Conservation (phyloP, 805 yeast species). For the Lipomyces japonicus region DNA sequence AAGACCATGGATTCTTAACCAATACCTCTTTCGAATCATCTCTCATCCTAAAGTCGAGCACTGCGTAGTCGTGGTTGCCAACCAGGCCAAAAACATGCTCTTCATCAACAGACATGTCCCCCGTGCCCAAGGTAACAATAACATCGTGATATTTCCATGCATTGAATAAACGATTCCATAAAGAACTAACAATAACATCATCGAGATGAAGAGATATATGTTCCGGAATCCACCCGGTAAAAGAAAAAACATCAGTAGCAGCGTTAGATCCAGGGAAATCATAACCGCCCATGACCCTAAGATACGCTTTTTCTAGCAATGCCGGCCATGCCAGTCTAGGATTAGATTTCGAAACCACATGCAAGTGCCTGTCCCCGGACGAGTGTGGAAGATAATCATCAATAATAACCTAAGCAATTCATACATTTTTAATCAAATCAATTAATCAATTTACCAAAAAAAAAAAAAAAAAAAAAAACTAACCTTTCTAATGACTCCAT, state of each 20-base stretch:
- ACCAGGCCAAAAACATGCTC: slow-evolving; percentile 42
- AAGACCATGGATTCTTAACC: slow-evolving; percentile 49
- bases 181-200: slow-evolving; percentile 15
- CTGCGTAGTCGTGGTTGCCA: slow-evolving; percentile 68
- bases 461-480: too few relatives aligned
- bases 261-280: slow-evolving; percentile 71
- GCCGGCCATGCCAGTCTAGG: slow-evolving; percentile 54
- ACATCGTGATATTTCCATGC: slow-evolving; percentile 40
- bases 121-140: slow-evolving; percentile 68
- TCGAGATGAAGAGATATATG: slow-evolving; percentile 36
- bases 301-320: slow-evolving; percentile 70
- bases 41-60: slow-evolving; percentile 43
- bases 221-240: slow-evolving; percentile 77
- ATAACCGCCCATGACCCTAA: slow-evolving; percentile 60
- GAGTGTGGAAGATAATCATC: slow-evolving; percentile 47
- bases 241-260: slow-evolving; percentile 59
- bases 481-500: slow-evolving; percentile 52
- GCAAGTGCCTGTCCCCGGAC: slow-evolving; percentile 10
- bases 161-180: slow-evolving; percentile 40
- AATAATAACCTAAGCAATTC: slow-evolving; percentile 37
- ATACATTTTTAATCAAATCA: neutral
- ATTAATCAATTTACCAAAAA: neutral
- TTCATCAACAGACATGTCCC: slow-evolving; percentile 38
- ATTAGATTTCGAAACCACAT: slow-evolving; percentile 40
- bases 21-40: slow-evolving; percentile 32